A percentile compares a stretch with the other conserved stretches of the same genome.
These are phyloP conservation scores for Botrytis tulipae DNA, from an alignment of 2,329 filamentous ascomycete species.

Conservation along the genomic window DNA sequence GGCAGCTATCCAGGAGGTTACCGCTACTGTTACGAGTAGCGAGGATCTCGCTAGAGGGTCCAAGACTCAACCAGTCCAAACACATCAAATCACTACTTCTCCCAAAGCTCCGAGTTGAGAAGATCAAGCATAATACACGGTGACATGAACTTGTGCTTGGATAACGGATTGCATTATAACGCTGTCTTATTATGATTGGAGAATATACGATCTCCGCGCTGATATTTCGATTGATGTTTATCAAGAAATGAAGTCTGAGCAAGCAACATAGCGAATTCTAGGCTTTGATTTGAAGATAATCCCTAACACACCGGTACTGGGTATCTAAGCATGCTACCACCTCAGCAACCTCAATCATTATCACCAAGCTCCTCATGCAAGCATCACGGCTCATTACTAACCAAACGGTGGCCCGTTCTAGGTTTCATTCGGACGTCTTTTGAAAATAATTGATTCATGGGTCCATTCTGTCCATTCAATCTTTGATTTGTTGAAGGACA, in stretches of 20 bases:
- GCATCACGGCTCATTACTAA: neutral
- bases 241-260: neutral
- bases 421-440: neutral
- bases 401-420: neutral
- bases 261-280: neutral
- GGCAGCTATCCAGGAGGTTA: neutral
- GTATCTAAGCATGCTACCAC: neutral
- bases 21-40: constrained; percentile 7
- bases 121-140: neutral
- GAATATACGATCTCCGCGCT: neutral
- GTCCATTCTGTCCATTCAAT: neutral
- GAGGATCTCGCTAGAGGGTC: neutral
- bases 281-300: neutral
- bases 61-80: neutral
- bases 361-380: neutral
- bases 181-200: neutral
- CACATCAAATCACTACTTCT: constrained; percentile 16
- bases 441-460: no score
- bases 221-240: neutral
- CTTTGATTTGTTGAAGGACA: neutral
- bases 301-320: neutral
- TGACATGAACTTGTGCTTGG: neutral
- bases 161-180: neutral
- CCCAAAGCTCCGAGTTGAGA: neutral
- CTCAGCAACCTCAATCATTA: neutral